phyloP scores from a whole-genome alignment of 768 basidiomycete genomes.

The Suillus clintonianus region DNA sequence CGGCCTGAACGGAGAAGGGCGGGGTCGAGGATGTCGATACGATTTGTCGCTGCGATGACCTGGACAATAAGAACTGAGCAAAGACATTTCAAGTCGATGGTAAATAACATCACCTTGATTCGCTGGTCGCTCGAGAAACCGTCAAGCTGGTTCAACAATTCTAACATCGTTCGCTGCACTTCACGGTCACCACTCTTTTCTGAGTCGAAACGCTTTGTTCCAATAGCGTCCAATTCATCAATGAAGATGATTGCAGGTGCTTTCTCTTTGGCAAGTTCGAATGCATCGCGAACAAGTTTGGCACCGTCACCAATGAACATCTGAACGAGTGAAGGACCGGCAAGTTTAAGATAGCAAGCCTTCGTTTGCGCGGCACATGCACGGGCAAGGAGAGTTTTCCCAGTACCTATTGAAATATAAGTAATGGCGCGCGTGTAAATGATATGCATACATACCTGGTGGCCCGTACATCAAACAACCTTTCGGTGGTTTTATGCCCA shows the following conservation, averaged over 20 bases:
- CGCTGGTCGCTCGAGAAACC: slow-evolving; percentile 96
- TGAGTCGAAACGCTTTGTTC: slow-evolving; percentile 97
- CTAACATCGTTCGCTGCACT: slow-evolving; percentile 99
- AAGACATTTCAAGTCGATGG: slow-evolving; percentile 6
- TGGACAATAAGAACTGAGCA: slow-evolving; percentile 31
- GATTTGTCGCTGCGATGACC: slow-evolving; percentile 99
- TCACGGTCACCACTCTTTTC: slow-evolving; percentile 99
- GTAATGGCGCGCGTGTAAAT: background rate
- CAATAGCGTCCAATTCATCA: slow-evolving; percentile 98
- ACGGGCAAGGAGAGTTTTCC: slow-evolving; percentile 95
- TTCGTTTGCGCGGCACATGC: slow-evolving; percentile 98
- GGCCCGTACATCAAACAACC: slow-evolving; percentile 99
- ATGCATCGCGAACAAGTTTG: slow-evolving; percentile 97
- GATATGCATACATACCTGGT: slow-evolving; percentile 58
- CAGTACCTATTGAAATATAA: slow-evolving; percentile 63
- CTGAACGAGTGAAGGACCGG: slow-evolving; percentile 96
- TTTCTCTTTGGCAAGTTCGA: slow-evolving; percentile 97
- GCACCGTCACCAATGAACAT: slow-evolving; percentile 99
- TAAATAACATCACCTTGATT: slow-evolving; percentile 72
- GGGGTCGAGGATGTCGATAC: slow-evolving; percentile 98
- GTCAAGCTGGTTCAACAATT: slow-evolving; percentile 96
- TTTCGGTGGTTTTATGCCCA: slow-evolving; percentile 98
- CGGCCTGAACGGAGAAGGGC: slow-evolving; percentile 98
- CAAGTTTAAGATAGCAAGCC: slow-evolving; percentile 97
- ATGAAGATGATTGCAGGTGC: slow-evolving; percentile 99